phyloP scores from a whole-genome alignment of 1,284 basidiomycete genomes.

The Tetrapyrgos nigripes region DNA sequence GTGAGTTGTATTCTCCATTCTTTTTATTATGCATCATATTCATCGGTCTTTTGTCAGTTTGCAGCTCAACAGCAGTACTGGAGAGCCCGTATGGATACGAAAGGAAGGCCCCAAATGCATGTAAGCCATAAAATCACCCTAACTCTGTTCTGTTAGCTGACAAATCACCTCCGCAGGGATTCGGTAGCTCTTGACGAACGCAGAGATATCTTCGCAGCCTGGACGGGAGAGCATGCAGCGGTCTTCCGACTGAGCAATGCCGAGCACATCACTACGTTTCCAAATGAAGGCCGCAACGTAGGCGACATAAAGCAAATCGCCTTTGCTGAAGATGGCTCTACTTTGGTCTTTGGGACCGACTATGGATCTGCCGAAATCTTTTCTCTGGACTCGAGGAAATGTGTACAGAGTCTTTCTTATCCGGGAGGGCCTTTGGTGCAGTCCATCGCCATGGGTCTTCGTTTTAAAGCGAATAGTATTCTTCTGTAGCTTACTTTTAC shows the following conservation, averaged over 20 bases:
- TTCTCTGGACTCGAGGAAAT: not conserved
- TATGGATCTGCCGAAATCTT: slow-evolving; percentile 4
- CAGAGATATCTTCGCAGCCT: not conserved
- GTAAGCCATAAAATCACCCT: not conserved
- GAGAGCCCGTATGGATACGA: not conserved
- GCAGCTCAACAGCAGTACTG: not conserved
- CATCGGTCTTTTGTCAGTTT: not conserved
- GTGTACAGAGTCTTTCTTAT: slow-evolving; percentile 4
- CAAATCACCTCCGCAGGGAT: not conserved
- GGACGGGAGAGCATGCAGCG: not conserved
- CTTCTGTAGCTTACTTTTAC: not conserved
- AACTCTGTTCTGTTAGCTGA: not conserved
- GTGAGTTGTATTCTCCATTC: not conserved
- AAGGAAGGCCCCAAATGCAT: not conserved
- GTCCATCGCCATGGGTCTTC: slow-evolving; percentile 5
- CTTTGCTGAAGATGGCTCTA: slow-evolving; percentile 3
- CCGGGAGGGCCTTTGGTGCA: slow-evolving; percentile 6
- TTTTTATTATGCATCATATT: not conserved
- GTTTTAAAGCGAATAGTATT: not conserved
- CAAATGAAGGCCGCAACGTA: not conserved
- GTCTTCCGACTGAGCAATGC: not conserved
- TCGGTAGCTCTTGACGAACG: not conserved
- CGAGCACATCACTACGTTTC: not conserved
- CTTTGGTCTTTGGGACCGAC: slow-evolving; percentile 8
- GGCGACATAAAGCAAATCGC: not conserved